Percentiles rank a stretch among this genome's conserved stretches.
phyloP scores from a whole-genome alignment of 176 grass and related monocot genomes.

The Rhynchospora pubera region DNA sequence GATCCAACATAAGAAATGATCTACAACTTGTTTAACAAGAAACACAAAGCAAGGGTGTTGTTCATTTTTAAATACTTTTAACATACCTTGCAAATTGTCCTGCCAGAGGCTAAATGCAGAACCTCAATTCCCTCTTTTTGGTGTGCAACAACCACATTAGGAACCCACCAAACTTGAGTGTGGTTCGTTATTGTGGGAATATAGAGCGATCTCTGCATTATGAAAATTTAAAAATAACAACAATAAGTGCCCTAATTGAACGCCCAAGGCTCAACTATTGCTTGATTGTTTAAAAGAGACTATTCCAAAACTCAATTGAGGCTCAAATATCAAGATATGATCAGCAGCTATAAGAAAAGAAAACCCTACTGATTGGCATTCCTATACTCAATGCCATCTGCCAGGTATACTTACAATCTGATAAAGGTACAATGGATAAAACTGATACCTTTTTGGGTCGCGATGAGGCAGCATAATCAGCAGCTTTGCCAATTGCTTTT shows the following conservation, averaged over 20 bases:
- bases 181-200: slow-evolving; percentile 94
- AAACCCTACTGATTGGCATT: not conserved
- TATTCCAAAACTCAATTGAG: not conserved
- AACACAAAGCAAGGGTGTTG: not conserved
- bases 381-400: not conserved
- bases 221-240: not conserved
- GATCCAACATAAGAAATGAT: not conserved
- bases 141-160: slow-evolving; percentile 85
- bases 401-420: not conserved
- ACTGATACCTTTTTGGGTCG: slow-evolving; percentile 61
- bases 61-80: slow-evolving; percentile 21
- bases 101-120: slow-evolving; percentile 90
- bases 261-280: not conserved
- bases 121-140: slow-evolving; percentile 95
- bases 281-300: not conserved
- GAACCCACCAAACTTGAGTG: slow-evolving; percentile 98
- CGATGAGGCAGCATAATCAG: slow-evolving; percentile 69
- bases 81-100: slow-evolving; percentile 85
- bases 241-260: not conserved
- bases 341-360: not conserved
- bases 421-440: not conserved
- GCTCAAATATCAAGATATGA: not conserved
- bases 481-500: slow-evolving; percentile 79
- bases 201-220: slow-evolving; percentile 44
- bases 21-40: not conserved